Percentiles rank a stretch among this genome's conserved stretches.
Evolutionary conservation across 202 grass and related monocot genomes (phyloP).

Genomic region (Zoysia matrella): DNA sequence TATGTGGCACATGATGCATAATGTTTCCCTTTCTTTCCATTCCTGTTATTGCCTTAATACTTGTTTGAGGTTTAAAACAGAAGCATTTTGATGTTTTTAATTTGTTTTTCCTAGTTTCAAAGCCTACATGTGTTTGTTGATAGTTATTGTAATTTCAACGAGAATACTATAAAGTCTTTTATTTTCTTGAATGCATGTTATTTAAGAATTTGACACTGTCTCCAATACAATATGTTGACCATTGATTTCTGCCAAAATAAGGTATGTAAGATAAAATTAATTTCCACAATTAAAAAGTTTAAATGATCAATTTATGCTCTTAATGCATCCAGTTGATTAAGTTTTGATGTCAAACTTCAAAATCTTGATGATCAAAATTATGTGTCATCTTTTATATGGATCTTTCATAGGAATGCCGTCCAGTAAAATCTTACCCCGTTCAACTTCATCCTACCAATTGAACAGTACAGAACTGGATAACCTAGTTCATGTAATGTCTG

Average conservation of each 20-base stretch:
- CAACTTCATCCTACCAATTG: background rate
- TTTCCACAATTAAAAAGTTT: too few species aligned
- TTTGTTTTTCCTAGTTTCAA: background rate
- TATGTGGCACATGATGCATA: constrained; percentile 21
- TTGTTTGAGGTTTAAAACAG: constrained; percentile 1
- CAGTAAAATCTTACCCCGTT: background rate
- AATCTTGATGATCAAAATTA: too few species aligned
- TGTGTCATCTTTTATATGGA: constrained; percentile 13
- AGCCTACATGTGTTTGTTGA: background rate
- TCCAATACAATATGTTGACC: too few species aligned
- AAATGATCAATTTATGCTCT: too few species aligned
- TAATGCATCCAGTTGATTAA: too few species aligned
- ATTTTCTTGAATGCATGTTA: too few species aligned
- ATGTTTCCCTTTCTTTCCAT: constrained; percentile 34
- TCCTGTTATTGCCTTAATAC: background rate
- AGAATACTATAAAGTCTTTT: too few species aligned
- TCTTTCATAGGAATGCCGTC: background rate
- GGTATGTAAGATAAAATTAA: too few species aligned
- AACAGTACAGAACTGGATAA: constrained; percentile 11
- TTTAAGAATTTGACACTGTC: too few species aligned
- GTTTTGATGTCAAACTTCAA: too few species aligned
- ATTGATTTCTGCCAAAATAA: too few species aligned
- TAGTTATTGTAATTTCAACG: too few species aligned
- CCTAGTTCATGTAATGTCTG: constrained; percentile 14
- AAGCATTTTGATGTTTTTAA: constrained; percentile 19